Evolutionary conservation across 352 stramenopile species (phyloP).

Genomic region (Phytophthora pseudosyringae): DNA sequence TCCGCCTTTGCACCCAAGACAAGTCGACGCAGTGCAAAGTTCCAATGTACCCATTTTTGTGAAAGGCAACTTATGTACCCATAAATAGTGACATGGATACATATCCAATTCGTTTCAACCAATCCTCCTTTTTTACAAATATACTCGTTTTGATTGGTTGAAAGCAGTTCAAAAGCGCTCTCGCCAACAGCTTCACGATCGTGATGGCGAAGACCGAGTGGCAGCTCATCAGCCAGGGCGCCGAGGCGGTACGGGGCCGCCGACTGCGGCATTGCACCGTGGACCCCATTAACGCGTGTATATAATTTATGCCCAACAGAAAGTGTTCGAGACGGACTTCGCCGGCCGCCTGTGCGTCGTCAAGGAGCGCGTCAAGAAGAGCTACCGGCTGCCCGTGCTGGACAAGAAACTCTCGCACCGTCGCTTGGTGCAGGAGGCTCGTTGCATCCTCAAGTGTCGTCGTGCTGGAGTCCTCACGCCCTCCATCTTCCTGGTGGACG

Average conservation of each 20-base stretch:
- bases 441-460: constrained; percentile 86
- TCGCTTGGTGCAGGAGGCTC: constrained; percentile 80
- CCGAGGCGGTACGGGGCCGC: constrained; percentile 62
- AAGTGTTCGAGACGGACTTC: constrained; percentile 82
- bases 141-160: constrained; percentile 1
- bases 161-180: background rate
- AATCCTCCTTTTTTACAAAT: background rate
- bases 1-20: background rate
- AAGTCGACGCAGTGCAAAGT: background rate
- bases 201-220: constrained; percentile 51
- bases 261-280: background rate
- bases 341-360: constrained; percentile 70
- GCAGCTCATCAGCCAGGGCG: constrained; percentile 80
- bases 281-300: background rate
- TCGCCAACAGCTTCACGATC: constrained; percentile 16
- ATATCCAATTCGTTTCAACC: constrained; percentile 1
- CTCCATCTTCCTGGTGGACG: constrained; percentile 82
- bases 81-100: background rate
- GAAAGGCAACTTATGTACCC: background rate
- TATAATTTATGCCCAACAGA: constrained; percentile 36
- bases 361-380: constrained; percentile 88
- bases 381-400: constrained; percentile 75
- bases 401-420: constrained; percentile 85
- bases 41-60: background rate
- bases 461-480: constrained; percentile 73